phyloP scores from a whole-genome alignment of 208 protist species.

The Acanthamoeba healyi region DNA sequence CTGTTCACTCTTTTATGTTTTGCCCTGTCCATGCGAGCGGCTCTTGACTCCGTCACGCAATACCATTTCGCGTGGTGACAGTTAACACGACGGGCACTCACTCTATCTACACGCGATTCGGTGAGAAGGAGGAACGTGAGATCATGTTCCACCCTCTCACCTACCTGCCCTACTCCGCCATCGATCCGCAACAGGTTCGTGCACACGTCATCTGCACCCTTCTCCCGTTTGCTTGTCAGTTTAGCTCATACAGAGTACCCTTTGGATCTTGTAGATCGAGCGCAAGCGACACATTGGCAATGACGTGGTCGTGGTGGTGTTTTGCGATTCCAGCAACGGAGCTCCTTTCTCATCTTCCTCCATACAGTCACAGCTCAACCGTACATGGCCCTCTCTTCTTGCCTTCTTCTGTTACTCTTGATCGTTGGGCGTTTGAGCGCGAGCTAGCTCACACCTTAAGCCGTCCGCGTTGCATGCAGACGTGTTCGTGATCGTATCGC shows the following conservation, averaged over 20 bases:
- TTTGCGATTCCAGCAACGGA: neutral
- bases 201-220: neutral
- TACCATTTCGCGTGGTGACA: neutral
- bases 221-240: neutral
- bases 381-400: neutral
- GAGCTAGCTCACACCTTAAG: neutral
- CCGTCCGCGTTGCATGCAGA: neutral
- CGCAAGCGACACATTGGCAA: constrained; percentile 45
- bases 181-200: neutral
- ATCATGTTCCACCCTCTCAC: constrained; percentile 54
- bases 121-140: constrained; percentile 26
- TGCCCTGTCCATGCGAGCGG: neutral
- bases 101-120: constrained; percentile 3
- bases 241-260: neutral
- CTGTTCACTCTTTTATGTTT: neutral
- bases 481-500: constrained; percentile 13
- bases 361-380: constrained; percentile 22
- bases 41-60: too few relatives aligned
- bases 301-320: constrained; percentile 21
- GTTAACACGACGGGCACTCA: constrained; percentile 47
- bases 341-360: neutral
- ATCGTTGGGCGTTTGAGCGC: neutral
- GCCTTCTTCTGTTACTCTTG: neutral
- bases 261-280: neutral
- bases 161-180: constrained; percentile 34